These are phyloP conservation scores for Davidsoniella eucalypti DNA, from an alignment of 2,329 filamentous ascomycete genomes.

Conservation along the genomic window DNA sequence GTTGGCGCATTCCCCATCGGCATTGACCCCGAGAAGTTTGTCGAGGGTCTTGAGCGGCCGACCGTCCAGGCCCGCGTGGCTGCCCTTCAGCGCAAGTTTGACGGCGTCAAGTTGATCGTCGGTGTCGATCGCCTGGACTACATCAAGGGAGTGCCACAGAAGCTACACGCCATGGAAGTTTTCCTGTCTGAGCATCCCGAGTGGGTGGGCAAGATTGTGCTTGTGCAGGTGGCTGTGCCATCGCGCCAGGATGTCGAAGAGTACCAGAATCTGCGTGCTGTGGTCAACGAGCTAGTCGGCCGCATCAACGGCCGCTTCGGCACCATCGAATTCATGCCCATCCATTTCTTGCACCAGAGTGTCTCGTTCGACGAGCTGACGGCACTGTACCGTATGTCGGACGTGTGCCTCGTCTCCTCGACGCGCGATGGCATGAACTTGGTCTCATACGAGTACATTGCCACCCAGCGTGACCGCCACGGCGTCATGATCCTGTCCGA, in stretches of 20 bases:
- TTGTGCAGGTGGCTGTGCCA: slow-evolving; percentile 91
- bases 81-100: slow-evolving; percentile 73
- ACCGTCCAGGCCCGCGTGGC: slow-evolving; percentile 80
- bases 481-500: slow-evolving; percentile 92
- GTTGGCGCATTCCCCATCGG: slow-evolving; percentile 95
- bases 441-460: slow-evolving; percentile 96
- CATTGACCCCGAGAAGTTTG: slow-evolving; percentile 93
- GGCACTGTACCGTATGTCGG: slow-evolving; percentile 79
- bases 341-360: slow-evolving; percentile 95
- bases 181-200: slow-evolving; percentile 95
- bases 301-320: slow-evolving; percentile 95
- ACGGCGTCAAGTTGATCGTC: slow-evolving; percentile 90
- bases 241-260: slow-evolving; percentile 93
- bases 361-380: slow-evolving; percentile 90
- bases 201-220: slow-evolving; percentile 93
- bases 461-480: slow-evolving; percentile 75
- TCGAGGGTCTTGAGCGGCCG: slow-evolving; percentile 69
- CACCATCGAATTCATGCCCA: slow-evolving; percentile 96
- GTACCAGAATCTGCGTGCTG: slow-evolving; percentile 87
- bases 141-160: slow-evolving; percentile 97
- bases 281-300: slow-evolving; percentile 92
- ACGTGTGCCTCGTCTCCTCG: slow-evolving; percentile 81
- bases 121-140: slow-evolving; percentile 95
- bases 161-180: slow-evolving; percentile 87
- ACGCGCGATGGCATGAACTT: slow-evolving; percentile 99